Evolutionary conservation across 805 yeast species (phyloP).

Genomic region (Kodamaea sagamina): DNA sequence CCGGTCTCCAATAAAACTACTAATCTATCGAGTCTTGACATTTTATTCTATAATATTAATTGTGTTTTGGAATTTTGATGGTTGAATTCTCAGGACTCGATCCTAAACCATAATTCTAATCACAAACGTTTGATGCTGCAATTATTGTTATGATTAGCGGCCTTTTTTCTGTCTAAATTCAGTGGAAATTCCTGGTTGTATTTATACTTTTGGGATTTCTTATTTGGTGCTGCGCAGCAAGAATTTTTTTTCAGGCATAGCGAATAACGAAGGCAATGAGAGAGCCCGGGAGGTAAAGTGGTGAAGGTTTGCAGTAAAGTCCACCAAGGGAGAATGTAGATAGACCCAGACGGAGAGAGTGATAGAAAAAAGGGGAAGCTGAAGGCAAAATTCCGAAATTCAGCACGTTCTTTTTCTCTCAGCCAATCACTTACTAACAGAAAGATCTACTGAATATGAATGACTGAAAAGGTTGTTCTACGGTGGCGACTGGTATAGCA

Average conservation of each 20-base stretch:
- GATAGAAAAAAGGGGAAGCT: slow-evolving; percentile 2
- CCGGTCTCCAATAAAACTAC: slow-evolving; percentile 83
- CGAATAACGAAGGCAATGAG: slow-evolving; percentile 7
- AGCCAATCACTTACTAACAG: no score
- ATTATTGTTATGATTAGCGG: slow-evolving; percentile 3
- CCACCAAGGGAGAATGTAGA: no score
- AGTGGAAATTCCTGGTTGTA: slow-evolving; percentile 21
- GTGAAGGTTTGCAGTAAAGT: no score
- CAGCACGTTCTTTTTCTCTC: no score
- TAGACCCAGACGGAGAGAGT: not conserved
- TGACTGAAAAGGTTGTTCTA: no score
- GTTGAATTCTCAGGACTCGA: not conserved
- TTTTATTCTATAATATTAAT: slow-evolving; percentile 12
- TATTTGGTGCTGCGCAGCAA: slow-evolving; percentile 6
- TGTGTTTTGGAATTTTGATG: slow-evolving; percentile 12
- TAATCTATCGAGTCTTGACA: slow-evolving; percentile 57
- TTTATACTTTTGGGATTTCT: slow-evolving; percentile 16
- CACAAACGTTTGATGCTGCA: slow-evolving; percentile 1
- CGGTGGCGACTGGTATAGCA: no score
- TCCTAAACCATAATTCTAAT: slow-evolving; percentile 6
- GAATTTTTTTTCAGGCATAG: slow-evolving; percentile 8
- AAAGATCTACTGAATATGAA: no score
- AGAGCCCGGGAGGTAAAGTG: not conserved
- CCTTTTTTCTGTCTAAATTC: slow-evolving; percentile 9
- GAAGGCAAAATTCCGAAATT: no score